Base-by-base conservation (phyloP, 441 rosid genomes). In the Codiaeum variegatum region DNA sequence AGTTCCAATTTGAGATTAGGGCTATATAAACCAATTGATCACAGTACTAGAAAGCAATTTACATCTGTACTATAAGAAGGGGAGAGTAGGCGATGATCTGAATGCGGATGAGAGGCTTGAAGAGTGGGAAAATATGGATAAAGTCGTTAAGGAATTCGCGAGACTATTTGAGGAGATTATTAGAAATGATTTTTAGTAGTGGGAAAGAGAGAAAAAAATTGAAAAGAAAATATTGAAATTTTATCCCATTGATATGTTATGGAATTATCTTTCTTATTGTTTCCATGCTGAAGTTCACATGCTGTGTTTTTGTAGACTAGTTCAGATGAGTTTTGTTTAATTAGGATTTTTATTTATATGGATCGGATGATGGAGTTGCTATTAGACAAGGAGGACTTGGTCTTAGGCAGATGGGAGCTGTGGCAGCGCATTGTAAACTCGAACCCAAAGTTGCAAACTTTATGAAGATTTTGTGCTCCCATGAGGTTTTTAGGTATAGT, bases 191-290 rank as follows among this genome's bases (percentile, higher is more conserved):
- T 94, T 94, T 31, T 90, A 84, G 79, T 89, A 91, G 3, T 90
- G 95, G 95, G 97, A 94, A 67, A 83, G 87, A 74, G 92, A 92
- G 72, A 89, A 88, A 79, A 87, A 83, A 78, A 82, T 92, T 58
- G 81, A 87, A 67, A 92, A 94, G 82, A 90, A 88, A 73, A 83
- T 81, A n/a, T 76, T 82, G 11, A 83, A 86, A 66, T 89, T 87
- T 34, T 86, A 74, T 65, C 94, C 95, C 1, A 32, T 89, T 73
- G 97, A 88, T 81, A 94, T 90, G 94, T 96, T 92, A 77, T 21
- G 23, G 44, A 1, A 0, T 67, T 16, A 13, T 73, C 4, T 6
- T 5, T 10, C n/a, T 69, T 21, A 40, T 40, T 40, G 44, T 11
- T 13, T 40, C 11, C 12, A 40, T 62, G 7, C 24, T 18, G 16